These are phyloP conservation scores for Nakataea oryzae DNA, from an alignment of 2,329 filamentous ascomycete genomes.

Conservation along the genomic window DNA sequence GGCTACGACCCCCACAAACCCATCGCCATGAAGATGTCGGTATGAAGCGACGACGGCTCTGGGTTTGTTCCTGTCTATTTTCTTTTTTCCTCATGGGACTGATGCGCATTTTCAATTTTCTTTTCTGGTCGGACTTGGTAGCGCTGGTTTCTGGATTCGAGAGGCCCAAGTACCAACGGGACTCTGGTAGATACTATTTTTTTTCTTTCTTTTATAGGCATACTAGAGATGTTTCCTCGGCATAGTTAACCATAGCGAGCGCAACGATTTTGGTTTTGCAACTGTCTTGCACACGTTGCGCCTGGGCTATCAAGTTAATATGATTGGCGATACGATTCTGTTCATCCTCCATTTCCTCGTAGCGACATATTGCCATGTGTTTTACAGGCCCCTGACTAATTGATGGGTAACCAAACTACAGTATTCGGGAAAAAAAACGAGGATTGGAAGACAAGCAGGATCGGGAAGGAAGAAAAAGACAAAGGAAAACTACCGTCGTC, in stretches of 20 bases:
- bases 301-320: neutral
- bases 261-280: too few species aligned
- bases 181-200: neutral
- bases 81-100: neutral
- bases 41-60: constrained; percentile 29
- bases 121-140: neutral
- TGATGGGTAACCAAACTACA: too few species aligned
- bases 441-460: neutral
- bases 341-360: neutral
- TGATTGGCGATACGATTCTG: neutral
- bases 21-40: constrained; percentile 98
- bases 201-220: too few species aligned
- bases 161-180: neutral
- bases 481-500: neutral
- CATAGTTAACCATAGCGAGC: neutral
- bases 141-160: neutral
- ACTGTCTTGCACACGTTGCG: too few species aligned
- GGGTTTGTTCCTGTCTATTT: neutral
- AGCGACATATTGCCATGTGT: neutral
- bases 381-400: neutral
- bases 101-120: neutral
- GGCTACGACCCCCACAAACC: constrained; percentile 86
- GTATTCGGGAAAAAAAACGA: neutral
- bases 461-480: neutral
- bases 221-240: neutral